phyloP scores from a whole-genome alignment of 192 early-diverging fungal genomes.

The Coemansia biformis region DNA sequence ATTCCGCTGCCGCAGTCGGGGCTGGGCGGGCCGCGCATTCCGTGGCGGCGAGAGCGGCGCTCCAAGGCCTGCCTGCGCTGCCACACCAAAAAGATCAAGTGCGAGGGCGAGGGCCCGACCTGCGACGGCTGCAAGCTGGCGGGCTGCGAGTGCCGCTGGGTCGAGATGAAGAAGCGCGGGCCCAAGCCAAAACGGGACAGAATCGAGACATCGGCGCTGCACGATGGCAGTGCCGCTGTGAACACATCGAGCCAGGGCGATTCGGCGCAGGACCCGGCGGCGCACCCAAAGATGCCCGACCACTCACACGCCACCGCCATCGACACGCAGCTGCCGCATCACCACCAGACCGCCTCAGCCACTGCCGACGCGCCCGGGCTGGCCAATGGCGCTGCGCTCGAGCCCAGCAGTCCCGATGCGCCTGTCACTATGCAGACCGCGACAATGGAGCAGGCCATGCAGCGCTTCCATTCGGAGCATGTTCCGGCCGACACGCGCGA shows the following conservation, averaged over 20 bases:
- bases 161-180: constrained; percentile 50
- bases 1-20: constrained; percentile 6
- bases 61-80: constrained; percentile 48
- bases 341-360: no score
- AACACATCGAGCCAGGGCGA: no score
- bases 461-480: constrained; percentile 24
- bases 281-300: no score
- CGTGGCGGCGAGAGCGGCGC: constrained; percentile 48
- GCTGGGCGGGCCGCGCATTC: constrained; percentile 4
- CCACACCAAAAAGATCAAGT: constrained; percentile 52
- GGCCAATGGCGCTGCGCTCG: no score
- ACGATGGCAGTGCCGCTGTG: no score
- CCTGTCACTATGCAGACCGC: no score
- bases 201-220: no score
- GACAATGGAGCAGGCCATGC: constrained; percentile 37
- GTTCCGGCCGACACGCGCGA: constrained; percentile 28
- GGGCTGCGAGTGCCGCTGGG: constrained; percentile 45
- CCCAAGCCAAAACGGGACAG: constrained; percentile 24
- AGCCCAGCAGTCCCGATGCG: no score
- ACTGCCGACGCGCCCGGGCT: no score
- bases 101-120: constrained; percentile 36
- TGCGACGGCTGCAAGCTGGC: constrained; percentile 47
- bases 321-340: no score
- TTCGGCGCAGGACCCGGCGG: no score
- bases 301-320: no score